Evolutionary conservation across 75 land plant genomes (phyloP).

Genomic region (Pinus taeda): DNA sequence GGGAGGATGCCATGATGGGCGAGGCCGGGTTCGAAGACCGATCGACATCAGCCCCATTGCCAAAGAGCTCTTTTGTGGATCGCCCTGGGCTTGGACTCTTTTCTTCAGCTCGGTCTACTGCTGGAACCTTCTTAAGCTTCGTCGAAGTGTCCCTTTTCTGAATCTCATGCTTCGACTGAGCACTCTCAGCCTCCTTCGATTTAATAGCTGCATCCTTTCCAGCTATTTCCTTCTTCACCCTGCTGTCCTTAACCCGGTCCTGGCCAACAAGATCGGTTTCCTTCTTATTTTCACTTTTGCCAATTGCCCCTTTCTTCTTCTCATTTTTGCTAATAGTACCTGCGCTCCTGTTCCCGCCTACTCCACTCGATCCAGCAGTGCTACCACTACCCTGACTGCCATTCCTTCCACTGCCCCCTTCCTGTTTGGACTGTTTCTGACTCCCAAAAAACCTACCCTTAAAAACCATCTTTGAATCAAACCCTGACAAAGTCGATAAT

Average conservation of each 20-base stretch:
- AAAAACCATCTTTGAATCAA: conserved; percentile 55
- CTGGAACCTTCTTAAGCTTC: conserved; percentile 1
- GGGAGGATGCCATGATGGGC: conserved; percentile 63
- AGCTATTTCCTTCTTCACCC: conserved; percentile 10
- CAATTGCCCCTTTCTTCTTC: conserved; percentile 9
- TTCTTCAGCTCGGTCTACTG: conserved; percentile 5
- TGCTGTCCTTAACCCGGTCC: not conserved
- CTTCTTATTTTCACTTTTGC: conserved; percentile 18
- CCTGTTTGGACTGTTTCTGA: conserved; percentile 15
- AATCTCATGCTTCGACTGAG: not conserved
- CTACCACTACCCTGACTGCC: not conserved
- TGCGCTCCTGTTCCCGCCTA: not conserved
- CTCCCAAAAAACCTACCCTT: conserved; percentile 61
- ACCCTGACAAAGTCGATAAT: not conserved
- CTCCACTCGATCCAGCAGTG: not conserved
- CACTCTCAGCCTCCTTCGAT: conserved; percentile 14
- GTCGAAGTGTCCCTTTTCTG: not conserved
- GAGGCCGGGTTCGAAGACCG: conserved; percentile 25
- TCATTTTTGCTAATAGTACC: not conserved
- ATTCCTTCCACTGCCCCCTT: not conserved
- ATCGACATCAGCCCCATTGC: not conserved
- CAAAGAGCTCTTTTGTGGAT: conserved; percentile 1
- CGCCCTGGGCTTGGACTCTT: conserved; percentile 1
- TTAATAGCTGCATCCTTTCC: conserved; percentile 13
- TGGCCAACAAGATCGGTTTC: conserved; percentile 10